Evolutionary conservation across 164 flowering plant genomes (phyloP).

Genomic region (Aristolochia contorta): DNA sequence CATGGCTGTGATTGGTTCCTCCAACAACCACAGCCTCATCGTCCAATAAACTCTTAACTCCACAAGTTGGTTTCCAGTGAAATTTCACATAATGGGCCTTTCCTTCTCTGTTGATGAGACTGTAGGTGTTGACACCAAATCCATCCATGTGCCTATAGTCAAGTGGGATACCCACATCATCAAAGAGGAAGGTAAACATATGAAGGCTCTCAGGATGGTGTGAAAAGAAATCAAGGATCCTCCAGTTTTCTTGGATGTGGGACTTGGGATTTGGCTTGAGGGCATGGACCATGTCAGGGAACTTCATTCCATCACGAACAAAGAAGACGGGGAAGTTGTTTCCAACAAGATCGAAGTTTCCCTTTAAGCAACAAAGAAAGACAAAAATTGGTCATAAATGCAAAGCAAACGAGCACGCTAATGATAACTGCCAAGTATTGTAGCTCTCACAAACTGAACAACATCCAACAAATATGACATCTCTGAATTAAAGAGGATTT

Average conservation of each 20-base stretch:
- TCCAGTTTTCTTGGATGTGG: slow-evolving; percentile 82
- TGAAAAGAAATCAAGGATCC: slow-evolving; percentile 73
- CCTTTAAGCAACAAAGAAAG: slow-evolving; percentile 20
- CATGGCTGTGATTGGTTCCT: slow-evolving; percentile 96
- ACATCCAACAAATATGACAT: too few relatives aligned
- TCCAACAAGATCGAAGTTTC: slow-evolving; percentile 76
- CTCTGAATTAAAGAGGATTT: too few relatives aligned
- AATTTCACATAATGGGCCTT: slow-evolving; percentile 80
- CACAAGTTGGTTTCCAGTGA: slow-evolving; percentile 98
- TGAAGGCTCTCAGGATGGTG: slow-evolving; percentile 93
- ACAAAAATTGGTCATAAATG: not conserved
- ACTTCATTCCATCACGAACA: slow-evolving; percentile 75
- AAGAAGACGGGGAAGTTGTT: slow-evolving; percentile 84
- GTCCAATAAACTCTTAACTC: slow-evolving; percentile 73
- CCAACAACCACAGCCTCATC: slow-evolving; percentile 82
- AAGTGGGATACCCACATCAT: slow-evolving; percentile 88
- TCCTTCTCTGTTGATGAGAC: slow-evolving; percentile 74
- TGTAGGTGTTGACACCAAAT: slow-evolving; percentile 83
- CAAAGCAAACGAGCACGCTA: not conserved
- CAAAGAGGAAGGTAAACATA: slow-evolving; percentile 88
- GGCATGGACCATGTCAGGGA: slow-evolving; percentile 81
- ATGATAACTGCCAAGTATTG: too few relatives aligned
- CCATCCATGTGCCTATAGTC: slow-evolving; percentile 98
- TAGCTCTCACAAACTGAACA: too few relatives aligned
- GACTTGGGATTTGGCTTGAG: slow-evolving; percentile 81